Evolutionary conservation across 2,329 filamentous ascomycete species (phyloP).

Genomic region (Diaporthe sp.): DNA sequence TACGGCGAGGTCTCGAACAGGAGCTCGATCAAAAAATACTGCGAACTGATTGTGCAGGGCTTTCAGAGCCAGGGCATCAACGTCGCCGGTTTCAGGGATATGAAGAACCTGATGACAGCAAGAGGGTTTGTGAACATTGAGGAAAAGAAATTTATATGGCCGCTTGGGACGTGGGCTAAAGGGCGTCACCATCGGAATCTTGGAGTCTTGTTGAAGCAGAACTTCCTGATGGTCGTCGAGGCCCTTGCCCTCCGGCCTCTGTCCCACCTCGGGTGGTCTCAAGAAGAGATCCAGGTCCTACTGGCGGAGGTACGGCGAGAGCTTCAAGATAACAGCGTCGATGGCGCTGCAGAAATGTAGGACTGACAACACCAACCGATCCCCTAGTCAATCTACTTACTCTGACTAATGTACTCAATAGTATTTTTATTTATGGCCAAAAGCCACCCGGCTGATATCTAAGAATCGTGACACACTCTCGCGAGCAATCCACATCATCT

Average conservation of each 20-base stretch:
- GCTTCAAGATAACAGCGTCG: constrained; percentile 34
- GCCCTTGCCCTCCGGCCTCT: constrained; percentile 33
- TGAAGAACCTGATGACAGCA: background rate
- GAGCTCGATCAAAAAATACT: constrained; percentile 43
- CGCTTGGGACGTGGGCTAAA: constrained; percentile 45
- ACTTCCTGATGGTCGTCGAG: constrained; percentile 42
- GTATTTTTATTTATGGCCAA: constrained; percentile 18
- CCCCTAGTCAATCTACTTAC: background rate
- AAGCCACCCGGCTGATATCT: background rate
- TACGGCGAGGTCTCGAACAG: constrained; percentile 42
- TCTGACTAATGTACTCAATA: background rate
- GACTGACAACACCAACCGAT: background rate
- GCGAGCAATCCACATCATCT: background rate
- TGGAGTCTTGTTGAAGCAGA: constrained; percentile 35
- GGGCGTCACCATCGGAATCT: constrained; percentile 46
- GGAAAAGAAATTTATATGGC: constrained; percentile 46
- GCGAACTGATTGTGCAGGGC: constrained; percentile 40
- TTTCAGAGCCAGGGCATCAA: constrained; percentile 15
- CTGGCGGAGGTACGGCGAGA: constrained; percentile 40
- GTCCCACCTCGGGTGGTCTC: constrained; percentile 35
- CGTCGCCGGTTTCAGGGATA: constrained; percentile 7
- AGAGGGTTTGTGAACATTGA: constrained; percentile 46
- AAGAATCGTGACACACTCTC: background rate
- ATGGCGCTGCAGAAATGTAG: constrained; percentile 33
- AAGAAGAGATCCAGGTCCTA: constrained; percentile 39